Evolutionary conservation across 1,139 yeast species (phyloP).

Genomic region (Nakaseomyces glabratus): DNA sequence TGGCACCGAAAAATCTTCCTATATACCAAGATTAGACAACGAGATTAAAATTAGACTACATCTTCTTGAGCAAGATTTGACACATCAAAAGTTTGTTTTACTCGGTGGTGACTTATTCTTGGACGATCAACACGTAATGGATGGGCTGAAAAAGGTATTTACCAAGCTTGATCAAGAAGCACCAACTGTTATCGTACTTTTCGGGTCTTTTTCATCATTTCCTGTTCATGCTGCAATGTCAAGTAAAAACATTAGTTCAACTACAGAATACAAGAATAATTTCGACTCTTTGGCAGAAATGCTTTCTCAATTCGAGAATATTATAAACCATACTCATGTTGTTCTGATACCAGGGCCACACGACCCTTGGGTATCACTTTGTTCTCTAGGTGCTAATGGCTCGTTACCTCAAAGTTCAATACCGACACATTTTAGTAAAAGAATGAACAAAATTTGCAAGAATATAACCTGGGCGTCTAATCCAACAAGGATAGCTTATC

Average conservation of each 20-base stretch:
- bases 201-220: conserved; percentile 61
- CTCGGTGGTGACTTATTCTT: conserved; percentile 68
- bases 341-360: conserved; percentile 78
- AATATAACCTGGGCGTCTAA: conserved; percentile 66
- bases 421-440: conserved; percentile 60
- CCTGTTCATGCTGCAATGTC: conserved; percentile 44
- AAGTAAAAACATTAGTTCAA: conserved; percentile 34
- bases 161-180: conserved; percentile 39
- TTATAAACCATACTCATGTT: conserved; percentile 40
- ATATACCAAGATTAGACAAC: conserved; percentile 48
- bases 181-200: conserved; percentile 53
- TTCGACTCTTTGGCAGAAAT: conserved; percentile 64
- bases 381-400: conserved; percentile 56
- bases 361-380: conserved; percentile 83
- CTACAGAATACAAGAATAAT: conserved; percentile 50
- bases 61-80: conserved; percentile 46
- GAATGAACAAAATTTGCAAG: conserved; percentile 56
- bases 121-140: conserved; percentile 49
- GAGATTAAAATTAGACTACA: conserved; percentile 47
- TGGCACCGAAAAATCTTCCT: conserved; percentile 30
- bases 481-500: conserved; percentile 67
- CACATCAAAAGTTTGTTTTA: conserved; percentile 51
- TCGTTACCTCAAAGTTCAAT: conserved; percentile 64
- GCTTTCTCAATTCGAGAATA: conserved; percentile 40
- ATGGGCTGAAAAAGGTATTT: conserved; percentile 55